A percentile compares a stretch with the other conserved stretches of the same genome.
Evolutionary conservation across 2,329 filamentous ascomycete genomes (phyloP).

Genomic region (Fusarium lyarnte): DNA sequence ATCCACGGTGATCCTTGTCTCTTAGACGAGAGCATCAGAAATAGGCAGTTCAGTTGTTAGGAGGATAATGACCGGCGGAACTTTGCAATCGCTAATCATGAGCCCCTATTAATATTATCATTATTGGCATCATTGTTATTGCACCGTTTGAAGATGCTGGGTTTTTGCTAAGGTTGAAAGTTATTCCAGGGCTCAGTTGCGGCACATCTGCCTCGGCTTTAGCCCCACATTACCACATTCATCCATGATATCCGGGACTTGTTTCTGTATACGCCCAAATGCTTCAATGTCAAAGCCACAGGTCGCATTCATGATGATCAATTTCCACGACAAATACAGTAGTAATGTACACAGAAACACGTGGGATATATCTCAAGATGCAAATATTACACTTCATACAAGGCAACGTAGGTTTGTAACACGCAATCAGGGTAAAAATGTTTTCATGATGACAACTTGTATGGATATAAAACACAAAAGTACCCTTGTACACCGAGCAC

Average conservation of each 20-base stretch:
- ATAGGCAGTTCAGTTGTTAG: constrained; percentile 23
- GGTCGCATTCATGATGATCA: constrained; percentile 23
- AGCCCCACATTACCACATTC: constrained; percentile 20
- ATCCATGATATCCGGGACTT: constrained; percentile 16
- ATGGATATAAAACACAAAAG: neutral
- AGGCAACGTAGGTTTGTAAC: neutral
- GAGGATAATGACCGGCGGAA: constrained; percentile 4
- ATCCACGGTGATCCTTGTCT: constrained; percentile 26
- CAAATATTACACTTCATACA: neutral
- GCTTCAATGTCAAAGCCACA: constrained; percentile 16
- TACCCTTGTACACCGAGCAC: neutral
- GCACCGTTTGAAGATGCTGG: neutral
- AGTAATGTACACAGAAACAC: neutral
- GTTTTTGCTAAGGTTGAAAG: neutral
- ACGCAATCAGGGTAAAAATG: neutral
- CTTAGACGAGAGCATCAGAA: constrained; percentile 17
- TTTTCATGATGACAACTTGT: constrained; percentile 16
- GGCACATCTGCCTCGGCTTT: constrained; percentile 13
- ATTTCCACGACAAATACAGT: neutral
- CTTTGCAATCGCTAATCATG: constrained; percentile 3
- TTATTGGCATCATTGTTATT: neutral
- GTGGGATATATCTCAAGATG: neutral
- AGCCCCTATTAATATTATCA: neutral
- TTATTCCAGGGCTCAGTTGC: neutral
- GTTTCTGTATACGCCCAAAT: constrained; percentile 6